A percentile compares a stretch with the other conserved stretches of the same genome.
Evolutionary conservation across 2,329 filamentous ascomycete species (phyloP).

Genomic region (Fusarium sp.): DNA sequence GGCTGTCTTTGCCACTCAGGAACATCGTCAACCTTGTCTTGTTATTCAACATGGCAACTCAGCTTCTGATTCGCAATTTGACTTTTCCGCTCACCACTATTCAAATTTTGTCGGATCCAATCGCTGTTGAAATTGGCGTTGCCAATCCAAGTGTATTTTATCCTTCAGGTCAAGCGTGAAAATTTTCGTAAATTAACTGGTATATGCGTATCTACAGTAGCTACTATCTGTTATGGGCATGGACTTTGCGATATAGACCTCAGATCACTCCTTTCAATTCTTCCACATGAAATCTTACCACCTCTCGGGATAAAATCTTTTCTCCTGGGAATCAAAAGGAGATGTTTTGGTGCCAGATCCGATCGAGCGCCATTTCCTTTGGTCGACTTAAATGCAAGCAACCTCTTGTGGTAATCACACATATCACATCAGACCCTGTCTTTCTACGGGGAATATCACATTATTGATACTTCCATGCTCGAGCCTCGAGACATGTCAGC

Average conservation of each 20-base stretch:
- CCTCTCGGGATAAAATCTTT: not conserved
- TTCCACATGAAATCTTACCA: not conserved
- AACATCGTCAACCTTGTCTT: constrained; percentile 28
- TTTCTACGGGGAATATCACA: not conserved
- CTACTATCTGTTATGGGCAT: constrained; percentile 19
- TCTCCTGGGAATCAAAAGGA: not conserved
- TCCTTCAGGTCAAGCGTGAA: constrained; percentile 3
- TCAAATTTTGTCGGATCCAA: constrained; percentile 32
- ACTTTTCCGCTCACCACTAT: constrained; percentile 17
- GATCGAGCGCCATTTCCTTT: constrained; percentile 16
- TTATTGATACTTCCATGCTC: constrained; percentile 3
- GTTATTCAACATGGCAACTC: constrained; percentile 11
- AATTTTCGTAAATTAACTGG: constrained; percentile 12
- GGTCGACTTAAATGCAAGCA: constrained; percentile 2
- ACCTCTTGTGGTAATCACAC: constrained; percentile 19
- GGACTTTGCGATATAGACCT: constrained; percentile 18
- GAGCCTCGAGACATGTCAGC: constrained; percentile 5
- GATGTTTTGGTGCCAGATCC: constrained; percentile 21
- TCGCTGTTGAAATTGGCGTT: constrained; percentile 19
- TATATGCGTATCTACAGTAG: constrained; percentile 4
- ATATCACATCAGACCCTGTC: constrained; percentile 25
- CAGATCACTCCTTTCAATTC: not conserved
- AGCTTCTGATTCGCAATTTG: constrained; percentile 39
- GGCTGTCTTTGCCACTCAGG: constrained; percentile 37
- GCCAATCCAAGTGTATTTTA: constrained; percentile 26